Evolutionary conservation across 768 basidiomycete genomes (phyloP).

Genomic region (Russula sp.): DNA sequence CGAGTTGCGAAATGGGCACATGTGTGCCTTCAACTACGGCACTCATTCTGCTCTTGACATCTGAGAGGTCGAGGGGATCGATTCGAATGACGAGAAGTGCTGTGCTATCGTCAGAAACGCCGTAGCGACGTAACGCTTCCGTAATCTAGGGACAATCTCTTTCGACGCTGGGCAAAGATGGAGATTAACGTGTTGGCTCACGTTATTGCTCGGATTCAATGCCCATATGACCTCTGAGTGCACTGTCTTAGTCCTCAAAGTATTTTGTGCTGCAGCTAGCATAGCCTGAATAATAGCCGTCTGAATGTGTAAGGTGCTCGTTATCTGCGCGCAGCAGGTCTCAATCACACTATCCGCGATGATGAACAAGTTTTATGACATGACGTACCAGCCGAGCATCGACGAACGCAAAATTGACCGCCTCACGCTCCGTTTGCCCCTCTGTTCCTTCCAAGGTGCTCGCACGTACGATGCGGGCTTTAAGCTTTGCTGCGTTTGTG

Average conservation of each 20-base stretch:
- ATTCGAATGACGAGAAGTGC: slow-evolving; percentile 74
- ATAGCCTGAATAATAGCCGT: slow-evolving; percentile 82
- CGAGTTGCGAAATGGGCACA: slow-evolving; percentile 46
- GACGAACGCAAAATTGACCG: slow-evolving; percentile 89
- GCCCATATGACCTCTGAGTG: slow-evolving; percentile 91
- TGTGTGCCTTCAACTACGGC: slow-evolving; percentile 57
- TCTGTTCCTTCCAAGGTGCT: slow-evolving; percentile 54
- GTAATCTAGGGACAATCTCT: slow-evolving; percentile 58
- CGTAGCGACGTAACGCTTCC: slow-evolving; percentile 83
- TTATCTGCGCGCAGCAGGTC: slow-evolving; percentile 54
- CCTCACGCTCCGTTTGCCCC: slow-evolving; percentile 66
- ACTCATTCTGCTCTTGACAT: slow-evolving; percentile 55
- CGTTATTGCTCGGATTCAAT: slow-evolving; percentile 86
- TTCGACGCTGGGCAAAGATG: background rate
- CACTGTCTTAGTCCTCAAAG: slow-evolving; percentile 76
- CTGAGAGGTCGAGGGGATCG: slow-evolving; percentile 40
- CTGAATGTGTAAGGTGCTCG: slow-evolving; percentile 74
- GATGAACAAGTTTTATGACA: background rate
- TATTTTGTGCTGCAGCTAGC: slow-evolving; percentile 57
- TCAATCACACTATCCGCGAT: slow-evolving; percentile 14
- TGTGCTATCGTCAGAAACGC: slow-evolving; percentile 63
- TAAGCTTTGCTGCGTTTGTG: slow-evolving; percentile 56
- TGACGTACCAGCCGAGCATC: slow-evolving; percentile 69
- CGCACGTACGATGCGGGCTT: slow-evolving; percentile 67
- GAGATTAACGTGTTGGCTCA: slow-evolving; percentile 35